phyloP scores from a whole-genome alignment of 805 yeast genomes.

The Zygoascus biomembranicola region DNA sequence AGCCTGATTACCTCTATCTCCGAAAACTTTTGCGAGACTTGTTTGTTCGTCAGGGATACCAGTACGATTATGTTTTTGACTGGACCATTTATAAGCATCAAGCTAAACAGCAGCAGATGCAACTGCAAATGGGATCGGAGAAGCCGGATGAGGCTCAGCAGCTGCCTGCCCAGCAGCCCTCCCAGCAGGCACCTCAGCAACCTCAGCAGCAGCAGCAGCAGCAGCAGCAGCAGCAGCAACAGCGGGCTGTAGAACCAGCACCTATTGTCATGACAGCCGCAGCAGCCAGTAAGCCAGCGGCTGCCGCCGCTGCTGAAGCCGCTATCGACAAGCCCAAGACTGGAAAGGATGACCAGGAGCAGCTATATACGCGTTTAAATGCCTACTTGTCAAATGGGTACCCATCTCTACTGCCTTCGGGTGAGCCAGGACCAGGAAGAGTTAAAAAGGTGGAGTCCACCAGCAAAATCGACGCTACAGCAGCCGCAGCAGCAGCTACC shows the following conservation, averaged over 20 bases:
- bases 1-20: slow-evolving; percentile 86
- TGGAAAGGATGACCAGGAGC: neutral
- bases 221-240: slow-evolving; percentile 9
- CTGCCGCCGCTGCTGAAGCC: neutral
- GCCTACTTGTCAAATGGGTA: neutral
- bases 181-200: neutral
- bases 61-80: slow-evolving; percentile 90
- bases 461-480: slow-evolving; percentile 2
- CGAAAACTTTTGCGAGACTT: slow-evolving; percentile 86
- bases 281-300: neutral
- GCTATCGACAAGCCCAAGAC: neutral
- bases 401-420: neutral
- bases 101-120: slow-evolving; percentile 13
- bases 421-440: neutral
- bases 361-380: neutral
- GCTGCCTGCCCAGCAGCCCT: slow-evolving; percentile 10
- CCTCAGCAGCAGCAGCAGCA: slow-evolving; percentile 5
- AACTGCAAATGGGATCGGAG: slow-evolving; percentile 1
- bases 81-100: slow-evolving; percentile 83
- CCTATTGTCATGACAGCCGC: neutral
- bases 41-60: slow-evolving; percentile 78
- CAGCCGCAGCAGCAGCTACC: slow-evolving; percentile 5
- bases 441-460: neutral
- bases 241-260: neutral
- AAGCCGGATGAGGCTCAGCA: slow-evolving; percentile 32